Conservation (phyloP, 805 yeast genomes). For the Sugiyamaella floridensis region DNA sequence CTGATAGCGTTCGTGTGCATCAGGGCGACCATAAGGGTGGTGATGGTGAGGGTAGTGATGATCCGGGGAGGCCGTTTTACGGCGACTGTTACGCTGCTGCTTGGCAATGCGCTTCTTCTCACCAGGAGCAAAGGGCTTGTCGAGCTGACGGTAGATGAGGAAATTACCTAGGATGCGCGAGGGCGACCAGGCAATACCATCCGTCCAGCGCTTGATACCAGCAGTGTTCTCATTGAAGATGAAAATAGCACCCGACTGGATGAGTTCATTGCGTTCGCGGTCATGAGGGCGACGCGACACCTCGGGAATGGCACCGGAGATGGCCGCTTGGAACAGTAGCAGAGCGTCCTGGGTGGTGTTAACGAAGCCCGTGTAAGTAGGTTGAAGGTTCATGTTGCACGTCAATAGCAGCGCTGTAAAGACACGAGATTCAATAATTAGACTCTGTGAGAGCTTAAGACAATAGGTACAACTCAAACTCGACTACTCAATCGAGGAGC, state of each 20-base stretch:
- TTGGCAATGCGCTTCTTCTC: constrained; percentile 34
- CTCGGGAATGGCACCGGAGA: constrained; percentile 50
- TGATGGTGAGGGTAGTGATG: too few species aligned
- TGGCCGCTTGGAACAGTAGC: constrained; percentile 69
- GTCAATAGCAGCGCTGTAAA: too few species aligned
- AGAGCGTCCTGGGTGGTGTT: constrained; percentile 80
- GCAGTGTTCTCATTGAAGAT: constrained; percentile 77
- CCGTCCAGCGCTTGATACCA: constrained; percentile 93
- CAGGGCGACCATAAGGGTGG: background rate
- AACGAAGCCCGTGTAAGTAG: constrained; percentile 70
- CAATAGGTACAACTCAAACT: too few species aligned
- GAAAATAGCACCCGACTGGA: constrained; percentile 72
- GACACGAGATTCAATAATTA: too few species aligned
- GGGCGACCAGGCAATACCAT: constrained; percentile 92
- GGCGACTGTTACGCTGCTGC: constrained; percentile 7
- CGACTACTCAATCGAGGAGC: too few species aligned
- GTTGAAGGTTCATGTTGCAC: constrained; percentile 29
- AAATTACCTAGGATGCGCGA: constrained; percentile 82
- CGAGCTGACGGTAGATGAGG: constrained; percentile 70
- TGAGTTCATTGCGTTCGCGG: constrained; percentile 57
- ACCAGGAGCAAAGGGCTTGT: constrained; percentile 39
- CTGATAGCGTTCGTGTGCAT: background rate
- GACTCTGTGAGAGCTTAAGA: too few species aligned
- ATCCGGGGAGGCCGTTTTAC: background rate
- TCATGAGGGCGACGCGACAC: constrained; percentile 80